These are phyloP conservation scores for Catharanthus roseus DNA, from an alignment of 257 asterid genomes.

Conservation along the genomic window DNA sequence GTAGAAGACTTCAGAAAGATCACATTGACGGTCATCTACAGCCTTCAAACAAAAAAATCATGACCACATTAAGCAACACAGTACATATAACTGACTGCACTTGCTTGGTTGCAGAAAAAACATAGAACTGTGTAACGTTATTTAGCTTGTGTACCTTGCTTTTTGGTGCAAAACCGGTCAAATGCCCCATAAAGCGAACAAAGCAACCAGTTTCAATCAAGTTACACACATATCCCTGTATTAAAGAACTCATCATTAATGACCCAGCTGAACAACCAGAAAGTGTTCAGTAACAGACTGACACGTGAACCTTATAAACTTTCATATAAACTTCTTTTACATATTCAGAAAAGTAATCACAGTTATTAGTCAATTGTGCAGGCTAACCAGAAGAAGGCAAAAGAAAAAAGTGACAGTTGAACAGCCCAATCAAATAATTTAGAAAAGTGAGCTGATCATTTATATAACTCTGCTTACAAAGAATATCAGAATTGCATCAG, in stretches of 20 bases:
- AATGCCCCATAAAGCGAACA: conserved; percentile 85
- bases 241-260: not conserved
- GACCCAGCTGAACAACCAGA: conserved; percentile 2
- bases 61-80: conserved; percentile 1
- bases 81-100: not conserved
- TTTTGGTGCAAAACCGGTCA: conserved; percentile 97
- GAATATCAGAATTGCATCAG: not conserved
- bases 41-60: conserved; percentile 42
- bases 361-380: not conserved
- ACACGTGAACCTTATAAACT: not conserved
- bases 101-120: not conserved
- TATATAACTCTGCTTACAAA: not conserved
- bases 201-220: conserved; percentile 91
- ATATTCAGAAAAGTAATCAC: too few species aligned
- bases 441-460: not conserved
- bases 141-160: conserved; percentile 47
- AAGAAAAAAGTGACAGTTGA: not conserved
- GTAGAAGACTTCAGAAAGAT: conserved; percentile 66
- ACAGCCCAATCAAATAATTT: not conserved
- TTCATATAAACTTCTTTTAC: not conserved
- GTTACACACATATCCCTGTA: conserved; percentile 93
- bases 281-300: not conserved
- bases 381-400: not conserved
- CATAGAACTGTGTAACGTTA: not conserved
- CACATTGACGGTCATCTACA: conserved; percentile 59